phyloP scores from a whole-genome alignment of 169 alveolate genomes.

The Theileria orientalis region DNA sequence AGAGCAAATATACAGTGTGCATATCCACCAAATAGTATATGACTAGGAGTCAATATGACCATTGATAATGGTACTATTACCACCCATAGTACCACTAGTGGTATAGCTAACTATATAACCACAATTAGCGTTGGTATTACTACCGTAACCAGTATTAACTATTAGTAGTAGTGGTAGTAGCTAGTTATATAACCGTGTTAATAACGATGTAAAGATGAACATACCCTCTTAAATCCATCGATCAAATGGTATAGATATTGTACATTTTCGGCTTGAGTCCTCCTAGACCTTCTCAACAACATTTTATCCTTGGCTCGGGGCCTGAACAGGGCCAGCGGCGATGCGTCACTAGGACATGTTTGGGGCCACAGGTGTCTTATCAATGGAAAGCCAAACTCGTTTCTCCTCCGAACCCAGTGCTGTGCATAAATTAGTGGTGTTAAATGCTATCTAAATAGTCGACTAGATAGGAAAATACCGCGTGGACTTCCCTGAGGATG shows the following conservation, averaged over 20 bases:
- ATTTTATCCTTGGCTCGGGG: constrained; percentile 83
- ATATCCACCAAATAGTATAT: too few species aligned
- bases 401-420: constrained; percentile 77
- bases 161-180: not conserved
- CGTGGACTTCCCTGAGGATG: constrained; percentile 62
- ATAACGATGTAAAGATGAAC: not conserved
- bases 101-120: too few species aligned
- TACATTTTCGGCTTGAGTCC: constrained; percentile 74
- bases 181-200: not conserved
- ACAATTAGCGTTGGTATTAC: too few species aligned
- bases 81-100: too few species aligned
- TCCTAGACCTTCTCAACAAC: constrained; percentile 81
- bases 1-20: too few species aligned
- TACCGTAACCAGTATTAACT: too few species aligned
- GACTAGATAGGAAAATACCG: not conserved
- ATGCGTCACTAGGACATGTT: constrained; percentile 75
- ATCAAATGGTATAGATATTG: constrained; percentile 73
- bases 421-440: constrained; percentile 8
- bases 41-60: too few species aligned
- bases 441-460: too few species aligned
- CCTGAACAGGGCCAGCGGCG: constrained; percentile 81
- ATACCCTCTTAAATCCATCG: constrained; percentile 77
- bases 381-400: constrained; percentile 77
- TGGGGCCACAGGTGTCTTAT: constrained; percentile 82
- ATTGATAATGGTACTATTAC: too few species aligned